Evolutionary conservation across 768 basidiomycete species (phyloP).

Genomic region (Mycena leptocephala): DNA sequence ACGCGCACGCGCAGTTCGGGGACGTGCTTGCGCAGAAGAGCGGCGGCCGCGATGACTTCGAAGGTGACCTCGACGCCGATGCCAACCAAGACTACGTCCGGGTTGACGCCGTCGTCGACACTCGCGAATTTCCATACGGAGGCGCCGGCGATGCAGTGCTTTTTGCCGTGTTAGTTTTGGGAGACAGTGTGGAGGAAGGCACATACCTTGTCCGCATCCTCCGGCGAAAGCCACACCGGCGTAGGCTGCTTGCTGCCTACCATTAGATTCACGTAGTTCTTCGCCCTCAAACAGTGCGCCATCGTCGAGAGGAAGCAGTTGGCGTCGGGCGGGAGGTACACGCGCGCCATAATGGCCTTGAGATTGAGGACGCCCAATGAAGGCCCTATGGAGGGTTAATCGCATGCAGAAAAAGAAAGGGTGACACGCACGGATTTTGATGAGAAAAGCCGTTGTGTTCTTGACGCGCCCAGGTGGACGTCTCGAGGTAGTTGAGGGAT

Average conservation of each 20-base stretch:
- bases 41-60: conserved; percentile 91
- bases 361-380: conserved; percentile 89
- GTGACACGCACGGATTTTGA: conserved; percentile 71
- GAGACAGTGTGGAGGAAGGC: neutral
- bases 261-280: conserved; percentile 91
- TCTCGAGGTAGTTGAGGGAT: conserved; percentile 90
- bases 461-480: conserved; percentile 89
- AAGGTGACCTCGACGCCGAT: conserved; percentile 92
- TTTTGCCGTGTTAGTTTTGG: conserved; percentile 14
- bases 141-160: conserved; percentile 91
- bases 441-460: conserved; percentile 95
- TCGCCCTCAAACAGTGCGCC: conserved; percentile 86
- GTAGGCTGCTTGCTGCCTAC: conserved; percentile 91
- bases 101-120: conserved; percentile 78
- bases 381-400: conserved; percentile 54
- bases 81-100: conserved; percentile 90
- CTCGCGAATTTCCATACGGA: conserved; percentile 91
- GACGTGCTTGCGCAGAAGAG: conserved; percentile 79
- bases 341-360: conserved; percentile 79
- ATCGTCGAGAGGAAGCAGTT: conserved; percentile 90
- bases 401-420: neutral
- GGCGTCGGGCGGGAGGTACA: conserved; percentile 93
- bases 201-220: conserved; percentile 79
- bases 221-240: conserved; percentile 82
- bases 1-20: conserved; percentile 87